phyloP scores from a whole-genome alignment of 352 stramenopile genomes.

The Globisporangium alternatum region DNA sequence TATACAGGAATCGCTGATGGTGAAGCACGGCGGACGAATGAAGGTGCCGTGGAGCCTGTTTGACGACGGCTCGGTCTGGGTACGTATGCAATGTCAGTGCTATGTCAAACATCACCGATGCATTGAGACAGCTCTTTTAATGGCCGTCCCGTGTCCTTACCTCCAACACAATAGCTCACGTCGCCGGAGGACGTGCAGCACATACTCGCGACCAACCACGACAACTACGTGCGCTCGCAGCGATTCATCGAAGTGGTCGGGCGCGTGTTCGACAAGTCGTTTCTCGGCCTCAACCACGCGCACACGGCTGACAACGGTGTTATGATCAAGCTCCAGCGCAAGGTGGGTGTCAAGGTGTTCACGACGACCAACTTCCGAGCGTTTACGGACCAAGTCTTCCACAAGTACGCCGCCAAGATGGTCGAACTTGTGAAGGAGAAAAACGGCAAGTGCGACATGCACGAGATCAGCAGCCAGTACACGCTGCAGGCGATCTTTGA shows the following conservation, averaged over 20 bases:
- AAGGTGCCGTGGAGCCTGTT: too few species aligned
- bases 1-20: too few species aligned
- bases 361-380: slow-evolving; percentile 17
- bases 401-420: background rate
- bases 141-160: too few species aligned
- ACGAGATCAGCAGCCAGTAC: background rate
- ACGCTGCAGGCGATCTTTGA: slow-evolving; percentile 2
- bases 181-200: slow-evolving; percentile 58
- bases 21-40: too few species aligned
- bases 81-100: too few species aligned
- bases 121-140: too few species aligned
- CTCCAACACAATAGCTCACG: slow-evolving; percentile 25
- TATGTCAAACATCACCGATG: too few species aligned
- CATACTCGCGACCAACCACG: slow-evolving; percentile 57
- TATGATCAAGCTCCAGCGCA: slow-evolving; percentile 35
- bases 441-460: slow-evolving; percentile 2
- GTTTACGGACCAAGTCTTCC: slow-evolving; percentile 5
- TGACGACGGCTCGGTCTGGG: too few species aligned
- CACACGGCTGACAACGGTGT: slow-evolving; percentile 16
- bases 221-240: slow-evolving; percentile 67
- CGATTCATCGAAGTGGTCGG: slow-evolving; percentile 58
- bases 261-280: slow-evolving; percentile 59
- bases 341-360: slow-evolving; percentile 63
- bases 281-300: slow-evolving; percentile 38
- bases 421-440: background rate